Evolutionary conservation across 768 basidiomycete species (phyloP), one percentile per base, ranked within the genome.

Genomic region (Tricholomella constricta): DNA sequence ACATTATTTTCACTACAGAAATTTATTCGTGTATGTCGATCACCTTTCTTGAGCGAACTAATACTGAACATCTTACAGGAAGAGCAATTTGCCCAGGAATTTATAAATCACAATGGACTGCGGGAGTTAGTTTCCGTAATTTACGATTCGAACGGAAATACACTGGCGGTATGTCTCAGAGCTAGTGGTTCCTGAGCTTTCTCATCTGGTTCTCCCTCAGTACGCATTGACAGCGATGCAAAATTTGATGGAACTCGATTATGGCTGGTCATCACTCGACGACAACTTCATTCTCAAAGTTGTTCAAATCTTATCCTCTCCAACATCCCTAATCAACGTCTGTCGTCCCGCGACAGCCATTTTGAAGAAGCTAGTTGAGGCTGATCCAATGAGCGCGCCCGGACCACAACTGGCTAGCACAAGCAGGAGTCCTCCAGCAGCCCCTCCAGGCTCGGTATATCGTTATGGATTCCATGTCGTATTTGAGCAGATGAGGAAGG

Each of bases 301-400:
- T 45, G 91, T 92, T 14, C 82, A 86, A 62, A 87, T 90, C 59
- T 76, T 92, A 22, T 84, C 90, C 0, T 89, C 90, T 0, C 76
- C 87, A 0, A 77, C 80, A 34, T 89, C 88, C 10, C 79, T 86
- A 15, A 86, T 95, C 75, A 97, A 97, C 56, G 91, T 95, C 53
- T 91, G 90, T 62, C 86, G 93, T 5, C 94, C 94, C 29, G 94
- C 93, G 1, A 94, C 91, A 37, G 85, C 89, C 29, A 94, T 96
- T 50, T 78, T 95, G 56, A 91, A 92, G 71, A 88, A 88, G 57
- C 81, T 96, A 19, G 92, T 94, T 12, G 91, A 94, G 67, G 91
- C 91, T 8, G 89, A 91, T 62, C 88, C 91, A 15, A 71, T 78
- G 59, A 85, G 74, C 54, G 82, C 83, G 15, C 82, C 88, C 1